Base-by-base conservation (phyloP, 169 alveolate species). In the Plasmodium chabaudi region DNA sequence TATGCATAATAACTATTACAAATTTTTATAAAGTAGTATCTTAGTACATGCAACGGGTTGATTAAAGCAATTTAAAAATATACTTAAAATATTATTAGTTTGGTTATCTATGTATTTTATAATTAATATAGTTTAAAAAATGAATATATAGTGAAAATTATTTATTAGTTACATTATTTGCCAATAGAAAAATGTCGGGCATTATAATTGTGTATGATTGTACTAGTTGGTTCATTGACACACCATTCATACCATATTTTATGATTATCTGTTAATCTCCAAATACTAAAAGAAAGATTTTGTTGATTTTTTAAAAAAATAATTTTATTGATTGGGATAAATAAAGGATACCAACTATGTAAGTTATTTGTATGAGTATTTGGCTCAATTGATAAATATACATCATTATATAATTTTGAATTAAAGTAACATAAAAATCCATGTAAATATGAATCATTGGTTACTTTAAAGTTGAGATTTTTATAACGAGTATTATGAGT, bases 201-300 rank as follows among this genome's bases (percentile, higher is more conserved):
- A 53, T 86, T 86, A 34, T 23, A 68, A 65, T 86, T 86, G 61
- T 86, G 91, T 56, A 86, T 70, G 44, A 3, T 19, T 34, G 91
- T 86, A 23, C 73, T 5, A 23, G 15, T 60, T 10, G 91, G 91
- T 13, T 69, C 91, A 64, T 68, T 86, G 42, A 86, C n/a, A 53
- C 91, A 86, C 96, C 96, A 94, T 25, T 94, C 96, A 67, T 94
- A 92, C 96, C 96, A 94, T 34, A 94, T 82, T 72, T 92, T 87
- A 19, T 89, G 92, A 42, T 7, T 51, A 67, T 94, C 94, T 15
- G 88, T 86, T 65, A 88, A 70, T 70, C 96, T 72, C 96, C 96
- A 94, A 34, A 94, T 69, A 74, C 94, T 94, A 9, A 94, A 13
- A 70, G 94, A 88, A 5, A 94, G 42, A 0, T 61, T 60, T 51